These are phyloP conservation scores for Sarcomyxa edulis DNA, from an alignment of 768 basidiomycete species.

Conservation along the genomic window DNA sequence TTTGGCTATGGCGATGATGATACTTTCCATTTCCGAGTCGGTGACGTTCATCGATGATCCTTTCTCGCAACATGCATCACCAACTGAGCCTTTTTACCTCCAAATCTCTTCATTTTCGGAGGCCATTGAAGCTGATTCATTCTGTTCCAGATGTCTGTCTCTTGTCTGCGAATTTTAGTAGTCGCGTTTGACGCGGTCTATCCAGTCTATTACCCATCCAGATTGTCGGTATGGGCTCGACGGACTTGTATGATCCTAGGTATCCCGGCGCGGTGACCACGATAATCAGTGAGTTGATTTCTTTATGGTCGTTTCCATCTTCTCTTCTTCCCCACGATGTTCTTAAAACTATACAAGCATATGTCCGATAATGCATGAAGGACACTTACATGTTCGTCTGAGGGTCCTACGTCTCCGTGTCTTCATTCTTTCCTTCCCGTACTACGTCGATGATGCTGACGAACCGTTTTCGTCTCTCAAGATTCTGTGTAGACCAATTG, in stretches of 20 bases:
- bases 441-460: no score
- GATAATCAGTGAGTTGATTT: slow-evolving; percentile 2
- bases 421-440: background rate
- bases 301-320: slow-evolving; percentile 4
- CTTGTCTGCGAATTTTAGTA: slow-evolving; percentile 5
- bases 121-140: slow-evolving; percentile 9
- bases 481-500: no score
- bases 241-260: no score
- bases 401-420: slow-evolving; percentile 19
- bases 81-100: slow-evolving; percentile 38
- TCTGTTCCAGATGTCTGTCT: background rate
- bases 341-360: slow-evolving; percentile 58
- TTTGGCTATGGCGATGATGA: slow-evolving; percentile 43
- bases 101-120: slow-evolving; percentile 5
- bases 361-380: slow-evolving; percentile 64
- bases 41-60: slow-evolving; percentile 69
- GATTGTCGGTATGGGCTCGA: no score
- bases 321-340: slow-evolving; percentile 52
- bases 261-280: no score
- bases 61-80: slow-evolving; percentile 77
- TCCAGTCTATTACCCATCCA: no score
- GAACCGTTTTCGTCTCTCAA: no score
- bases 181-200: slow-evolving; percentile 1
- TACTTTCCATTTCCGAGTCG: slow-evolving; percentile 68
- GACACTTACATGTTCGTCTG: slow-evolving; percentile 47